A percentile compares a stretch with the other conserved stretches of the same genome.
Conservation (phyloP, 768 basidiomycete genomes). For the Leucosporidium scottii region DNA sequence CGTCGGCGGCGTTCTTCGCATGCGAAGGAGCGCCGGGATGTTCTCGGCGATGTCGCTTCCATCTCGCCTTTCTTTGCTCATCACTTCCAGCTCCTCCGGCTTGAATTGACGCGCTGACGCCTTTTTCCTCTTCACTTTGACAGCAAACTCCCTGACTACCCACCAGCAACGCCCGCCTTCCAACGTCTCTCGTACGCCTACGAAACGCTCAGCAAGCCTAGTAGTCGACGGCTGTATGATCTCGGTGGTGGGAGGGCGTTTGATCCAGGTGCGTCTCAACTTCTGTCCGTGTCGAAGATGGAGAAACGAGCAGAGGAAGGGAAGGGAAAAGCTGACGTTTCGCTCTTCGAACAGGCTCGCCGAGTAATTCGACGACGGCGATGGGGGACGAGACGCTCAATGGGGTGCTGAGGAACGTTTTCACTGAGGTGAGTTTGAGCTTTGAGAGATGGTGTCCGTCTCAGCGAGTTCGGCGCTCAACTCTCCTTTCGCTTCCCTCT, state of each 20-base stretch:
- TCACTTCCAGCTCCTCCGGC: too few species aligned
- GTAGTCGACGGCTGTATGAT: conserved; percentile 64
- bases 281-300: too few species aligned
- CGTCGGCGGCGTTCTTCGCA: too few species aligned
- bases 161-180: conserved; percentile 72
- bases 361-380: not conserved
- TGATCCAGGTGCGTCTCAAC: conserved; percentile 24
- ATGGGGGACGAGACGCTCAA: conserved; percentile 70
- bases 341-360: not conserved
- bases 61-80: too few species aligned
- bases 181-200: conserved; percentile 81
- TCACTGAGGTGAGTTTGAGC: conserved; percentile 54
- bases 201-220: conserved; percentile 66
- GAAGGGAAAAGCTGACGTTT: too few species aligned
- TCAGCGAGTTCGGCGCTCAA: not conserved
- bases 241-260: conserved; percentile 22
- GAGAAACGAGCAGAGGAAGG: too few species aligned
- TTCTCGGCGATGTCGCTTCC: too few species aligned
- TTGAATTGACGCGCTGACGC: too few species aligned
- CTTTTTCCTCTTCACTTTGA: not conserved
- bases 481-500: not conserved
- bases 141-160: conserved; percentile 73
- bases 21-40: too few species aligned
- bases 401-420: conserved; percentile 63
- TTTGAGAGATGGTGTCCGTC: too few species aligned